Percentiles rank a stretch among this genome's conserved stretches.
Evolutionary conservation across 768 basidiomycete genomes (phyloP).

Genomic region (Tricholoma bakamatsutake): DNA sequence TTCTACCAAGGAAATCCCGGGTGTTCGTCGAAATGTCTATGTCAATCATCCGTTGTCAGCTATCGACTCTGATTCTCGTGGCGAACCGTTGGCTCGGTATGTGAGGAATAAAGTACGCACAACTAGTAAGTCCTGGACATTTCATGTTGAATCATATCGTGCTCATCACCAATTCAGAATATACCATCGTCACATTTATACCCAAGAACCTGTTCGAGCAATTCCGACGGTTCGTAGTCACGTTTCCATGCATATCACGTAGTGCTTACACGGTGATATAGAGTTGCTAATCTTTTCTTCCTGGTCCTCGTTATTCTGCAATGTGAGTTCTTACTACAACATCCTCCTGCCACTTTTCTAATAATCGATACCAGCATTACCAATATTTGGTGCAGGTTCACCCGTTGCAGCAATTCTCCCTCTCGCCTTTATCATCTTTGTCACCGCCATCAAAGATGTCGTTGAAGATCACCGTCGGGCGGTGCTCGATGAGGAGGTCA

Average conservation of each 20-base stretch:
- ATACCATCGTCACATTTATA: constrained; percentile 84
- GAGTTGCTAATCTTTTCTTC: constrained; percentile 93
- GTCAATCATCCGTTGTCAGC: constrained; percentile 68
- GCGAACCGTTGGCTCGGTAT: constrained; percentile 79
- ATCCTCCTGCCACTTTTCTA: background rate
- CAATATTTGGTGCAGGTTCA: constrained; percentile 84
- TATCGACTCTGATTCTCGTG: constrained; percentile 58
- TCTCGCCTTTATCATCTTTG: constrained; percentile 76
- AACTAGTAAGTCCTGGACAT: constrained; percentile 56
- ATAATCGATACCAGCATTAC: constrained; percentile 54
- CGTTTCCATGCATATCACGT: background rate
- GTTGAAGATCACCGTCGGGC: constrained; percentile 95
- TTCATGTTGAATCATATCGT: background rate
- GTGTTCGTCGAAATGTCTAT: constrained; percentile 68
- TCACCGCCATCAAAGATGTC: constrained; percentile 94
- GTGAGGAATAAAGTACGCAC: constrained; percentile 92
- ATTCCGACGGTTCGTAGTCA: constrained; percentile 67
- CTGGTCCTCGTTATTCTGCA: constrained; percentile 76
- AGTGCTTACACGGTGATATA: constrained; percentile 19
- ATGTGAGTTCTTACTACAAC: constrained; percentile 34
- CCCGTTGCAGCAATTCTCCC: constrained; percentile 82
- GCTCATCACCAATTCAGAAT: constrained; percentile 46
- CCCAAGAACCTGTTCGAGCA: constrained; percentile 96
- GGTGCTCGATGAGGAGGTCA: constrained; percentile 85
- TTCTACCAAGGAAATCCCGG: constrained; percentile 36